These are phyloP conservation scores for Komagataella pastoris DNA, from an alignment of 805 yeast species.

Conservation along the genomic window DNA sequence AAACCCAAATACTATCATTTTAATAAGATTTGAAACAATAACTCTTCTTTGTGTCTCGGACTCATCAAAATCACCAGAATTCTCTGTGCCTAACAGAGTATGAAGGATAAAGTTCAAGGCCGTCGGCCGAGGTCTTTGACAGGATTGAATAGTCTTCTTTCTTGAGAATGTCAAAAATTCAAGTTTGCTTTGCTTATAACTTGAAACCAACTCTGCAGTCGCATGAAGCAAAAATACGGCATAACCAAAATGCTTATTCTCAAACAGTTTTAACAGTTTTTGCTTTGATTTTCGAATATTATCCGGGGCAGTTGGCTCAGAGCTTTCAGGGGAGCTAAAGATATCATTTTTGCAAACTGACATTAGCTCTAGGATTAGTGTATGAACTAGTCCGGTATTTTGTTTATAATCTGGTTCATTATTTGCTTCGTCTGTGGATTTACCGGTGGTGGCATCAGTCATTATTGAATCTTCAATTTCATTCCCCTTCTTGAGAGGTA, in stretches of 20 bases:
- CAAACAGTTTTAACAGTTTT: slow-evolving; percentile 15
- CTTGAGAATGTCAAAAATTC: slow-evolving; percentile 73
- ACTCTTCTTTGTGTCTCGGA: slow-evolving; percentile 35
- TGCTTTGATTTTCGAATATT: slow-evolving; percentile 6
- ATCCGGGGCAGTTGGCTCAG: slow-evolving; percentile 8
- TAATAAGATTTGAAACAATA: slow-evolving; percentile 49
- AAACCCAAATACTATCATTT: slow-evolving; percentile 46
- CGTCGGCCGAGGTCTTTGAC: slow-evolving; percentile 59
- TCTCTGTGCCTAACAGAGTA: slow-evolving; percentile 37
- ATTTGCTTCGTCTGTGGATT: background rate
- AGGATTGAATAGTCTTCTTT: slow-evolving; percentile 23
- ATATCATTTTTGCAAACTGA: slow-evolving; percentile 14
- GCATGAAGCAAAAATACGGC: slow-evolving; percentile 56
- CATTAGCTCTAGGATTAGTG: slow-evolving; percentile 56
- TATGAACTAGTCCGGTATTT: slow-evolving; percentile 45
- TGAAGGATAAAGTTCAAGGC: slow-evolving; percentile 68
- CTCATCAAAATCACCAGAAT: slow-evolving; percentile 17
- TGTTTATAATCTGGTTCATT: background rate
- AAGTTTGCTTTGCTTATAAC: slow-evolving; percentile 70
- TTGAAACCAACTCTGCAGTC: slow-evolving; percentile 57
- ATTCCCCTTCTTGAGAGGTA: background rate
- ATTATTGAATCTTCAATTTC: background rate
- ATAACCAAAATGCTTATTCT: slow-evolving; percentile 48
- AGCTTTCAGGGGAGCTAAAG: slow-evolving; percentile 8
- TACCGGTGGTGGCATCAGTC: background rate